A percentile compares a stretch with the other conserved stretches of the same genome.
Evolutionary conservation across 176 grass and related monocot genomes (phyloP).

Genomic region (Elymus sibiricus): DNA sequence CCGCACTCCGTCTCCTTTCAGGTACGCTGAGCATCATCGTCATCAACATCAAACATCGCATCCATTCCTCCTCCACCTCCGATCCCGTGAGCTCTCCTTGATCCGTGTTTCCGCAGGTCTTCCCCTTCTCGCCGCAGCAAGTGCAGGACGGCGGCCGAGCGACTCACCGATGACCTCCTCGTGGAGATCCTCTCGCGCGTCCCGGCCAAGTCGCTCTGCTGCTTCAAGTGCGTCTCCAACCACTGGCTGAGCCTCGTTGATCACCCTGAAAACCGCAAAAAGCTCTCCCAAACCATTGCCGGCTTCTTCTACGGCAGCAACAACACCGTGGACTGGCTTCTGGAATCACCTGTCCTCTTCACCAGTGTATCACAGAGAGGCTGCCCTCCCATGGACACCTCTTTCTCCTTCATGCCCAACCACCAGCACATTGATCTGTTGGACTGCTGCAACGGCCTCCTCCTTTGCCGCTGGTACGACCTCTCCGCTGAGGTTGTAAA

Average conservation of each 20-base stretch:
- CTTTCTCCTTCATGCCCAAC: no score
- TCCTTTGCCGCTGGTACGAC: no score
- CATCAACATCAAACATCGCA: not conserved
- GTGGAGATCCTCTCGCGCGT: not conserved
- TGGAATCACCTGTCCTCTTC: not conserved
- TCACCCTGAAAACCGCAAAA: not conserved
- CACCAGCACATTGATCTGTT: no score
- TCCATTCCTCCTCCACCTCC: not conserved
- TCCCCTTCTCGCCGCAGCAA: no score
- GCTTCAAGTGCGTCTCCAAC: not conserved
- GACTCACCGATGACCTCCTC: not conserved
- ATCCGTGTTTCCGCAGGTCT: not conserved
- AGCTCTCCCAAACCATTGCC: not conserved
- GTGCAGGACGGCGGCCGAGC: not conserved
- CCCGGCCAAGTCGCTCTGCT: not conserved
- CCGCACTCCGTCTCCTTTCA: not conserved
- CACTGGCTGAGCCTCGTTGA: not conserved
- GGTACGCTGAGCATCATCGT: not conserved
- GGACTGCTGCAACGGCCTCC: no score
- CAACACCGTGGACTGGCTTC: not conserved
- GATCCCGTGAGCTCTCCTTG: not conserved
- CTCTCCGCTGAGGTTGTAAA: no score
- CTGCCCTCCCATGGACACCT: no score
- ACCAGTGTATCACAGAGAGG: not conserved
- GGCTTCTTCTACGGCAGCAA: not conserved